Base-by-base conservation (phyloP, 495 filamentous ascomycete species). In the Aspergillus heteromorphus region DNA sequence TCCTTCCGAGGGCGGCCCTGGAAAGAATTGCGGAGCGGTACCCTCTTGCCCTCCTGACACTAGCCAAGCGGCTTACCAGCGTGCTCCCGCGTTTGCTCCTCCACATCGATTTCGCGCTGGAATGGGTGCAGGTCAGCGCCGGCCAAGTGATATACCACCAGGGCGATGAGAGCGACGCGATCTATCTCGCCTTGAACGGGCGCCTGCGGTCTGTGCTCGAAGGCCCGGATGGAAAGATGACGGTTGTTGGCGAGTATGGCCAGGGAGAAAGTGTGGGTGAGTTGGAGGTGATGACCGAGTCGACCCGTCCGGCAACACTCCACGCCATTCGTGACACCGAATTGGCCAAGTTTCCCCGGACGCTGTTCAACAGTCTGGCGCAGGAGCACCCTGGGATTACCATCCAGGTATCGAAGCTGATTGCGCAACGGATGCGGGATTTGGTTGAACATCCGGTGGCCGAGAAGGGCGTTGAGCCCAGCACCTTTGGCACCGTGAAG, bases 201-300 rank as follows among this genome's bases (percentile, higher is more conserved):
- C 85, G 93, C 9, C 70, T 98, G 20, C 76, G 93, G 31, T 81
- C 88, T 4, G 83, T 97, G 2, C 78, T 88, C 29, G 91, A 97
- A 62, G 78, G 82, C 5, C 74, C 86, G 25, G 84, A 88, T 48
- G 89, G 87, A 0, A 87, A 84, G n/a, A 87, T 95, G 76, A 87
- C 85, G 48, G 92, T 96, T 34, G 82, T 90, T 34, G 92, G 90
- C 10, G 93, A 98, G 66, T 97, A 88, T 63, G 93, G 95, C 6
- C 93, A 98, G 65, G 93, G 93, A 16, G 93, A 98, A 63, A 97
- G 95, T 70, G 90, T 98, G 36, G 93, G 93, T 10, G 93, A 98
- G 68, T 77, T 98, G 14, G 95, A 98, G 65, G 93, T 98, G 41
- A 85, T 98, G 78, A 98, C 95, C 1, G 93, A 97, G 67, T 92